A percentile compares a stretch with the other conserved stretches of the same genome.
phyloP scores from a whole-genome alignment of 2,329 filamentous ascomycete species.

The Tolypocladium amazonense region DNA sequence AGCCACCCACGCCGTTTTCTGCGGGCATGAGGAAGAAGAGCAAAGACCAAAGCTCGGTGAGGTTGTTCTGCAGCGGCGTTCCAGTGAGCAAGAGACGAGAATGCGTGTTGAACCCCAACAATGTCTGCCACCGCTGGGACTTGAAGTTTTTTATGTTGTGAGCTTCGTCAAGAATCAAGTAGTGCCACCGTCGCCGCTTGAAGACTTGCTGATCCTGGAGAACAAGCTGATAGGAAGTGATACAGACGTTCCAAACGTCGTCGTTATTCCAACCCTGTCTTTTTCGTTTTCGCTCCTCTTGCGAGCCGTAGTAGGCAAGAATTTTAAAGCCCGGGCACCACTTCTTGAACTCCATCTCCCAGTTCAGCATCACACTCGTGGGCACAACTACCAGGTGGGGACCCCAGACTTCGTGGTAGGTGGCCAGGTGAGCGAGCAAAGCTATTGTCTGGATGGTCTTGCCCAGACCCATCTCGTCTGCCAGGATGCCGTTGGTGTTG shows the following conservation, averaged over 20 bases:
- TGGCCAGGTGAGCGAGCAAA: constrained; percentile 82
- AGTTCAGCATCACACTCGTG: constrained; percentile 97
- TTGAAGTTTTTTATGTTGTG: constrained; percentile 99
- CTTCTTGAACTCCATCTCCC: constrained; percentile 99
- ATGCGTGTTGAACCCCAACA: constrained; percentile 86
- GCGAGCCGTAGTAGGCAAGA: constrained; percentile 88
- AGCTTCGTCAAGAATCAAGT: constrained; percentile 95
- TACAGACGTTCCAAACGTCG: constrained; percentile 91
- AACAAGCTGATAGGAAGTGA: constrained; percentile 95
- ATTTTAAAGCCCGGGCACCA: constrained; percentile 98
- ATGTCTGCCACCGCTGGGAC: constrained; percentile 90
- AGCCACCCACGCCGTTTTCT: constrained; percentile 76
- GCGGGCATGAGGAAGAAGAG: constrained; percentile 95
- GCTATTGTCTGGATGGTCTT: constrained; percentile 99
- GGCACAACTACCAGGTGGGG: constrained; percentile 93
- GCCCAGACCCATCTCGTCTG: constrained; percentile 96
- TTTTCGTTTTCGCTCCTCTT: constrained; percentile 85
- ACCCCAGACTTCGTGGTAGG: constrained; percentile 85
- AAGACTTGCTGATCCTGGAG: constrained; percentile 91
- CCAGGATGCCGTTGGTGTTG: constrained; percentile 88
- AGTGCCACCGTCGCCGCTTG: constrained; percentile 88
- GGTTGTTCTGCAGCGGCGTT: constrained; percentile 91
- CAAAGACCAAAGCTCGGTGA: constrained; percentile 93
- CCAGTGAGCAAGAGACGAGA: constrained; percentile 82
- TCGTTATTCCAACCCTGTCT: constrained; percentile 89